Evolutionary conservation across 352 stramenopile species (phyloP), one percentile per base, ranked within the genome.

Genomic region (Peronospora belbahrii): DNA sequence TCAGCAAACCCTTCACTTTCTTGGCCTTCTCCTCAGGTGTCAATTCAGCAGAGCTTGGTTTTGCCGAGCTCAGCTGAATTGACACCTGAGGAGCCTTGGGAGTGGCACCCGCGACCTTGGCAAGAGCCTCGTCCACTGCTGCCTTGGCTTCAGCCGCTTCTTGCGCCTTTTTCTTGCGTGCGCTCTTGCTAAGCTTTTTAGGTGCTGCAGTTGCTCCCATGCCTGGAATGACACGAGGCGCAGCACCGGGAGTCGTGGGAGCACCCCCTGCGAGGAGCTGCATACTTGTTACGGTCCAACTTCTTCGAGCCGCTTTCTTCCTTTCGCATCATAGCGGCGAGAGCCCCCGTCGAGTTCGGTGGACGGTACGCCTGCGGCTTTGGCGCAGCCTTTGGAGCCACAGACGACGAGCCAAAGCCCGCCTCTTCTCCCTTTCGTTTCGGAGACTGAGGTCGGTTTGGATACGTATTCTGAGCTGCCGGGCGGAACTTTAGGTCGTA

Each of bases 241-340:
- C 59, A 46, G 66, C 58, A 48, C 78, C 78, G 5, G 76, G 74
- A 38, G 84, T 62, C 9, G 57, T 48, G 6, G 56, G 41, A 15
- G 49, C 42, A 3, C 45, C 48, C 13, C 56, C 41, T n/a, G n/a
- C 67, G 67, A 6, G 74, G 73, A 7, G 77, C 62, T 3, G 65
- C 73, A 46, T 90, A 94, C 56, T 91, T 90, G 73, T 89, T 88
- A 23, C 75, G 73, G 44, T 94, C 79, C 13, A 94, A 69, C 57
- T 91, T 94, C 54, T 67, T 80, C 6, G 79, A 71, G 8, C 82
- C 82, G 15, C 69, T 69, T 36, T 90, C 81, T 48, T 94, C 79
- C 43, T 83, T 78, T n/a, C 87, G 70, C 82, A 98, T 97, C 47
- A 97, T 79, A 28, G 96, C 94, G 4, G 95, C 90, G 18, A 99